Conservation (phyloP, 495 filamentous ascomycete species). For the Evernia prunastri region DNA sequence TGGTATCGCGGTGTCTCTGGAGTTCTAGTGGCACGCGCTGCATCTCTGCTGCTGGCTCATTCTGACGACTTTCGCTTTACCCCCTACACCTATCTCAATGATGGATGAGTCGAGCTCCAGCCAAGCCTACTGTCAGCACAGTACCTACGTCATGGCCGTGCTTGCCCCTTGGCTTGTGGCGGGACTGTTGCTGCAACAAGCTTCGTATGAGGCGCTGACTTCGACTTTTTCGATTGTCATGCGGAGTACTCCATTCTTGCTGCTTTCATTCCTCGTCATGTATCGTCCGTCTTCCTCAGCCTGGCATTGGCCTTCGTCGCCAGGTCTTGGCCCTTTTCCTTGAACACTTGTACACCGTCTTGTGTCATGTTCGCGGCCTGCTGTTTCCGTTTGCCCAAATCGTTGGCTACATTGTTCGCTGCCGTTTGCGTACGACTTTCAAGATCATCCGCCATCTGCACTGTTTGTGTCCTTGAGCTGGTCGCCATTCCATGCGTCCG, state of each 20-base stretch:
- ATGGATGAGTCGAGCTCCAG: neutral
- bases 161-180: neutral
- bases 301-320: neutral
- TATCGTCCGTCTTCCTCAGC: neutral
- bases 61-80: neutral
- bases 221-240: neutral
- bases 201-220: neutral
- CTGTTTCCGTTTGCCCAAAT: slow-evolving; percentile 2
- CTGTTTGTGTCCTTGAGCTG: slow-evolving; percentile 29
- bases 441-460: slow-evolving; percentile 1
- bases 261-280: neutral
- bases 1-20: too few species aligned
- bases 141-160: neutral
- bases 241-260: neutral
- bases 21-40: neutral
- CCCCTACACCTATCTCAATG: neutral
- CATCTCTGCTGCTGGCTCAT: neutral
- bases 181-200: neutral
- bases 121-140: neutral
- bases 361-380: neutral
- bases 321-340: neutral
- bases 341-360: neutral
- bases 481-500: neutral
- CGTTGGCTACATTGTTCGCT: neutral
- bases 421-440: neutral